Conservation (phyloP, 352 stramenopile genomes). For the Phytophthora cactorum region DNA sequence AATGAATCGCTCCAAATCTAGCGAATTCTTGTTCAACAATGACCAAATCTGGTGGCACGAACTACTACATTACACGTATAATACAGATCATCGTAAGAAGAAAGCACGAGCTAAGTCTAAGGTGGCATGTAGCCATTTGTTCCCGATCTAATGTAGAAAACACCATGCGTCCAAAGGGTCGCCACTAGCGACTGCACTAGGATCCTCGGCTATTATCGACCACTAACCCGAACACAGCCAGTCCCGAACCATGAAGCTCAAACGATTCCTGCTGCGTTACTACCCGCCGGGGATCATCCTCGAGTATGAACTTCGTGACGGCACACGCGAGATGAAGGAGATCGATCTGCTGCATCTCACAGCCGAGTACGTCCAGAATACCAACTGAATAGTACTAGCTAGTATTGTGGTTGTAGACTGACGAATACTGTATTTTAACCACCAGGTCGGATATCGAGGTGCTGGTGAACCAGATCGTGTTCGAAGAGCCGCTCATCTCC, state of each 20-base stretch:
- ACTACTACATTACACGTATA: no score
- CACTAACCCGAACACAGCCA: not conserved
- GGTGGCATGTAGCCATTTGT: slow-evolving; percentile 10
- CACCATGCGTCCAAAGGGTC: slow-evolving; percentile 27
- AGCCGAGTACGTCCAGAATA: slow-evolving; percentile 66
- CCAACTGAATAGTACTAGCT: not conserved
- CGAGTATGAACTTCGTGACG: slow-evolving; percentile 95
- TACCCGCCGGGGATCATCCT: slow-evolving; percentile 96
- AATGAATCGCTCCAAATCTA: no score
- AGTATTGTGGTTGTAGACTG: not conserved
- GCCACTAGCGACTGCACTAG: slow-evolving; percentile 7
- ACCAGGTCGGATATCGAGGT: slow-evolving; percentile 93
- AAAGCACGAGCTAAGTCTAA: no score
- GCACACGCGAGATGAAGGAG: slow-evolving; percentile 94
- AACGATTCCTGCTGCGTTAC: slow-evolving; percentile 95
- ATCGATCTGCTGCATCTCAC: slow-evolving; percentile 95
- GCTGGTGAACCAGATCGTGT: slow-evolving; percentile 96
- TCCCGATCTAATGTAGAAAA: slow-evolving; percentile 24
- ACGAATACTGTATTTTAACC: not conserved
- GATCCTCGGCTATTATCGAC: slow-evolving; percentile 23
- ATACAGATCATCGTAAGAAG: not conserved
- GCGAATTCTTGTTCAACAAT: no score
- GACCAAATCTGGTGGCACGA: no score
- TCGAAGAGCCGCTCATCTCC: slow-evolving; percentile 94
- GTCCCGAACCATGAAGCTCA: slow-evolving; percentile 92